Evolutionary conservation across 495 filamentous ascomycete species (phyloP), one percentile per base, ranked within the genome.

Genomic region (Hypomontagnella monticulosa): DNA sequence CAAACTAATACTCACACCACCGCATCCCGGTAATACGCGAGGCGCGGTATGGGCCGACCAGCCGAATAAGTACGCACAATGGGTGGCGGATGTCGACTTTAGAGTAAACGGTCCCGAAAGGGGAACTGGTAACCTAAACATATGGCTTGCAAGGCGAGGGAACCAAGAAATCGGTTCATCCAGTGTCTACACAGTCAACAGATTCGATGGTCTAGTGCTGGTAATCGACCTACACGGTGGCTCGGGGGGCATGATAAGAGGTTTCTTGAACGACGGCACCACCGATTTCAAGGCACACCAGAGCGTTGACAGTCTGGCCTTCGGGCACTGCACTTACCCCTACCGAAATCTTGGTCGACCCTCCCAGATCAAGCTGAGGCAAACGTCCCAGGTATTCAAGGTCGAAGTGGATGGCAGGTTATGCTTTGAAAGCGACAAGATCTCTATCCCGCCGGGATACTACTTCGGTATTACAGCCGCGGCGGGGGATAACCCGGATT

Each of bases 281-380:
- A 87, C 80, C 60, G 90, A 95, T 73, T 97, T 91, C 83, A 91
- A 87, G 70, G 82, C 82, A 47, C 90, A 94, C 71, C 84, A 87
- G 60, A 89, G 84, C 67, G 87, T 96, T 3, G 93, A 97, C 76
- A 88, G 82, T 63, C 82, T 97, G 42, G 91, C 96, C 32, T 99
- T 99, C 72, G 95, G 93, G 19, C 91, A 97, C 77, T 99, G 95
- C 79, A 85, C 89, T 64, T 96, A 93, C 70, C 69, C 87, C 32
- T 99, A 97, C 80, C 90, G 95, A 51, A 99, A 99, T 78, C 81
- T 95, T 16, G 95, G 95, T 12, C 86, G 91, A 9, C 88, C 92
- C 30, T 90, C 89, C 38, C 83, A 90, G 54, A 76, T 99, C 55
- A 87, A 89, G 72, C 67, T 99, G 69, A 86, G 83, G 67, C 89